Conservation (phyloP, 2,329 filamentous ascomycete species). For the Amylocarpus encephaloides region DNA sequence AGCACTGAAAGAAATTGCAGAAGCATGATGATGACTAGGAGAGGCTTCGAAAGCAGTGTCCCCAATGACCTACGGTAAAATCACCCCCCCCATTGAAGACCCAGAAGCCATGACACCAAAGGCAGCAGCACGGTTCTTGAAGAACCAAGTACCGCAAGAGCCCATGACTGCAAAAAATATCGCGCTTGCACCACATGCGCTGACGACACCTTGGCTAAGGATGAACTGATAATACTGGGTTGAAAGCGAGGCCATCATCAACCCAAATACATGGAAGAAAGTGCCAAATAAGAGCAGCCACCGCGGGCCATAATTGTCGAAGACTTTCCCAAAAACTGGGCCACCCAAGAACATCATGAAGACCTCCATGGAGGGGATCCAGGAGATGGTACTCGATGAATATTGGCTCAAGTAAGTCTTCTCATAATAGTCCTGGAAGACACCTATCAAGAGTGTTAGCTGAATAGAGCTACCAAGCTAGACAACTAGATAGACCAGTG, state of each 20-base stretch:
- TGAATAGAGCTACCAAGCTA: not conserved
- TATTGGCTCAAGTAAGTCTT: conserved; percentile 41
- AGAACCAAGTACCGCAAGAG: conserved; percentile 42
- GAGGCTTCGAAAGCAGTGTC: not conserved
- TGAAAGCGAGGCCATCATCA: conserved; percentile 58
- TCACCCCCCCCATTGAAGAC: conserved; percentile 46
- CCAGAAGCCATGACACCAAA: conserved; percentile 44
- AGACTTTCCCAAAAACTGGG: conserved; percentile 56
- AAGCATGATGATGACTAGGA: not conserved
- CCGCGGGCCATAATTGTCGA: conserved; percentile 54
- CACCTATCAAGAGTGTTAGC: conserved; percentile 33
- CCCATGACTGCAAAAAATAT: conserved; percentile 40
- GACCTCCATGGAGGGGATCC: conserved; percentile 52
- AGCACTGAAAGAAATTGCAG: not conserved
- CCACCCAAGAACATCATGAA: conserved; percentile 50
- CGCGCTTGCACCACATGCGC: conserved; percentile 39
- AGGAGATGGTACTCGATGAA: conserved; percentile 50
- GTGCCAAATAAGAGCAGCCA: conserved; percentile 46
- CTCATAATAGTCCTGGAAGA: conserved; percentile 55
- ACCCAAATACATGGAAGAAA: conserved; percentile 50
- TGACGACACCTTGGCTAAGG: conserved; percentile 41
- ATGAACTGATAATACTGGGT: conserved; percentile 49
- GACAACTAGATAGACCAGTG: not conserved
- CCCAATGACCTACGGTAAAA: conserved; percentile 39
- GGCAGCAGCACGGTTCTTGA: conserved; percentile 41